These are phyloP conservation scores for Coniochaeta sp. DNA, from an alignment of 2,329 filamentous ascomycete genomes.

Conservation along the genomic window DNA sequence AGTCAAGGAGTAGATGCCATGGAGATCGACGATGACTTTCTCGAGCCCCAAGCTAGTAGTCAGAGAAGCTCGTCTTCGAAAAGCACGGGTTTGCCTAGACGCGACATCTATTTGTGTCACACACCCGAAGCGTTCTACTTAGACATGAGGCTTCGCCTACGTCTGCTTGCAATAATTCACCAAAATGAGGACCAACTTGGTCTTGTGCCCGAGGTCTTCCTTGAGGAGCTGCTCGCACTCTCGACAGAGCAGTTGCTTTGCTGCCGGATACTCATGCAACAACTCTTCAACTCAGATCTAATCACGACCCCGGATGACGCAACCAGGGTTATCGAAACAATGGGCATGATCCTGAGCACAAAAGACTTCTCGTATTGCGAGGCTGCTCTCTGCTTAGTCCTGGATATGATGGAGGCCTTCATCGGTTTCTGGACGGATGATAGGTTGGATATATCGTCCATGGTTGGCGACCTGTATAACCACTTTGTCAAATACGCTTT, in stretches of 20 bases:
- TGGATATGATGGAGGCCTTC: slow-evolving; percentile 61
- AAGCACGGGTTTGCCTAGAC: slow-evolving; percentile 35
- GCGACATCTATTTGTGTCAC: slow-evolving; percentile 31
- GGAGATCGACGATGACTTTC: slow-evolving; percentile 59
- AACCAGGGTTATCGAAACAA: slow-evolving; percentile 37
- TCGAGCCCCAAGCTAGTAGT: slow-evolving; percentile 46
- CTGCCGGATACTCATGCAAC: slow-evolving; percentile 40
- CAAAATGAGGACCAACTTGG: slow-evolving; percentile 37
- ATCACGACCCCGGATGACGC: slow-evolving; percentile 39
- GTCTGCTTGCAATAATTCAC: slow-evolving; percentile 34
- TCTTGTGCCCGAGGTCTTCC: slow-evolving; percentile 40
- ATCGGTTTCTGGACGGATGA: slow-evolving; percentile 56
- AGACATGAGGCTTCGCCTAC: slow-evolving; percentile 38
- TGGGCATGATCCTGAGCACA: slow-evolving; percentile 44
- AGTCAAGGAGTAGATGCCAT: slow-evolving; percentile 43
- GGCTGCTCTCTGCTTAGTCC: slow-evolving; percentile 57
- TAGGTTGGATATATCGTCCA: slow-evolving; percentile 52
- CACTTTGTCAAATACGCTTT: slow-evolving; percentile 67
- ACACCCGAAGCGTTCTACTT: slow-evolving; percentile 39
- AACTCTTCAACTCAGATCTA: slow-evolving; percentile 48
- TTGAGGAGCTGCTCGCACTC: slow-evolving; percentile 41
- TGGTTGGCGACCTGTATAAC: slow-evolving; percentile 69
- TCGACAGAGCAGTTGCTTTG: slow-evolving; percentile 46
- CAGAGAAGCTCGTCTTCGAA: slow-evolving; percentile 30
- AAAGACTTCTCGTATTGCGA: slow-evolving; percentile 68